Conservation (phyloP, 2,329 filamentous ascomycete species). For the Apiospora phragmitis region DNA sequence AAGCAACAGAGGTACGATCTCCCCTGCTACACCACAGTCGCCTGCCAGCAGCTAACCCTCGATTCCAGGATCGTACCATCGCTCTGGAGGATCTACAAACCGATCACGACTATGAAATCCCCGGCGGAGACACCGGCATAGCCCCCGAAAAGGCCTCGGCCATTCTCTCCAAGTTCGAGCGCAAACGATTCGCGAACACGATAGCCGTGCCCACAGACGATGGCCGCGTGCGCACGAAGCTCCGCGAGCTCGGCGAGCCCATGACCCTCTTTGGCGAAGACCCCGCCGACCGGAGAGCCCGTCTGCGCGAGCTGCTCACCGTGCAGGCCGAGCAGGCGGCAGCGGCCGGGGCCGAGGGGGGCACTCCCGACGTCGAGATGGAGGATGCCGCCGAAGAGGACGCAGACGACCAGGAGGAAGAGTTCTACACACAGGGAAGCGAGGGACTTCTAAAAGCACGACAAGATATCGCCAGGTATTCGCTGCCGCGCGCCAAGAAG, state of each 20-base stretch:
- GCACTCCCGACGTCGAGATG: slow-evolving; percentile 61
- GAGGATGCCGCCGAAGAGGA: slow-evolving; percentile 62
- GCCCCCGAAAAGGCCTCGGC: slow-evolving; percentile 82
- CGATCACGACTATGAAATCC: slow-evolving; percentile 85
- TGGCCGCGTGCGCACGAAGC: slow-evolving; percentile 73
- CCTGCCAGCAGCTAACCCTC: slow-evolving; percentile 28
- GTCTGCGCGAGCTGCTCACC: slow-evolving; percentile 78
- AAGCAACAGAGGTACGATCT: slow-evolving; percentile 66
- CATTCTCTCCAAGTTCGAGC: slow-evolving; percentile 83
- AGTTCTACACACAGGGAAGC: slow-evolving; percentile 90
- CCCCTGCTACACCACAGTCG: slow-evolving; percentile 12
- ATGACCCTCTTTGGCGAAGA: slow-evolving; percentile 94
- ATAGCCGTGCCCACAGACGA: slow-evolving; percentile 95
- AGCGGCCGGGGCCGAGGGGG: slow-evolving; percentile 49
- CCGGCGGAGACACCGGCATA: slow-evolving; percentile 62
- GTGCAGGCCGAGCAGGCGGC: slow-evolving; percentile 65
- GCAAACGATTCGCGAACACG: slow-evolving; percentile 83
- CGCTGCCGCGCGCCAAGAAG: slow-evolving; percentile 77
- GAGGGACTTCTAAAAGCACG: slow-evolving; percentile 74
- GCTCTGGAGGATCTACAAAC: slow-evolving; percentile 47
- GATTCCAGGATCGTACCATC: slow-evolving; percentile 34
- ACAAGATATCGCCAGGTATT: slow-evolving; percentile 78
- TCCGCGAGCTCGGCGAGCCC: slow-evolving; percentile 88
- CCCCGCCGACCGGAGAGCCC: slow-evolving; percentile 79
- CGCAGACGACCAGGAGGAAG: slow-evolving; percentile 77